A percentile compares a stretch with the other conserved stretches of the same genome.
Evolutionary conservation across 108 stramenopile genomes (phyloP).

Genomic region (Cyclotella sp.): DNA sequence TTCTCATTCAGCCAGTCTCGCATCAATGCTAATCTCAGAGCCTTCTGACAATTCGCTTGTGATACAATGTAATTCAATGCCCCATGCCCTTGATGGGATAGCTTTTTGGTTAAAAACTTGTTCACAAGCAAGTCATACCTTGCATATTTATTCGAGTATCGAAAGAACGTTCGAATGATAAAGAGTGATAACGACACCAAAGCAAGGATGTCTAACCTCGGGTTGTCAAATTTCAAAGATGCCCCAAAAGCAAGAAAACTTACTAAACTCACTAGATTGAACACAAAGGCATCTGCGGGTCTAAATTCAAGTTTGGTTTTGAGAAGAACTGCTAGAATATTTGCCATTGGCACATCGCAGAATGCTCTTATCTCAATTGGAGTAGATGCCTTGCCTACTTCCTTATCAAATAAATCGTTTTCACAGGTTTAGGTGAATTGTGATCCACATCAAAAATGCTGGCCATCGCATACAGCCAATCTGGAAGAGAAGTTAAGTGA

Average conservation of each 20-base stretch:
- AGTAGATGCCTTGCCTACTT: constrained; percentile 14
- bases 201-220: constrained; percentile 78
- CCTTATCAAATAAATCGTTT: constrained; percentile 5
- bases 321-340: constrained; percentile 77
- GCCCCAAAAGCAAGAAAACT: constrained; percentile 64
- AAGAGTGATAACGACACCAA: constrained; percentile 70
- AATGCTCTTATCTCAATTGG: constrained; percentile 77
- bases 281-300: constrained; percentile 84
- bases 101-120: constrained; percentile 81
- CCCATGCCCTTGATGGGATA: constrained; percentile 63
- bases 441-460: constrained; percentile 82
- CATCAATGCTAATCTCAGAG: constrained; percentile 56
- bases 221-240: constrained; percentile 74
- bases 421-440: constrained; percentile 33
- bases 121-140: constrained; percentile 88
- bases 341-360: constrained; percentile 83
- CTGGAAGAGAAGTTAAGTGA: constrained; percentile 50
- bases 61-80: constrained; percentile 73
- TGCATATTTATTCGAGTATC: constrained; percentile 85
- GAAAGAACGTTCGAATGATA: constrained; percentile 75
- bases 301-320: constrained; percentile 82
- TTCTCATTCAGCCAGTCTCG: constrained; percentile 38
- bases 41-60: constrained; percentile 76
- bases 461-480: constrained; percentile 65
- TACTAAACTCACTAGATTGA: constrained; percentile 67